Percentiles rank a stretch among this genome's conserved stretches.
Evolutionary conservation across 768 basidiomycete species (phyloP).

Genomic region (Lactifluus subvellereus): DNA sequence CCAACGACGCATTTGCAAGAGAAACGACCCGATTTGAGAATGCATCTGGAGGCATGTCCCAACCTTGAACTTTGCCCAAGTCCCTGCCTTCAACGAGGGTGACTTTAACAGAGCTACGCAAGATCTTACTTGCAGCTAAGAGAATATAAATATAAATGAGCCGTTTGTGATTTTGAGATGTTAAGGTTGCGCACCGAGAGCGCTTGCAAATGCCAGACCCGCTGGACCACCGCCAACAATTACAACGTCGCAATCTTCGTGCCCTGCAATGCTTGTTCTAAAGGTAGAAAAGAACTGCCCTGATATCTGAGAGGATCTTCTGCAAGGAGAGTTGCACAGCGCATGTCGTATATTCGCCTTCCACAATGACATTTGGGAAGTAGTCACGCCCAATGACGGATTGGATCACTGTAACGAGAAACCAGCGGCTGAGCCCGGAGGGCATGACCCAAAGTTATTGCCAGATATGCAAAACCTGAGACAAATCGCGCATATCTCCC

Average conservation of each 20-base stretch:
- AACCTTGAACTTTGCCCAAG: conserved; percentile 58
- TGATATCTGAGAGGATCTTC: not conserved
- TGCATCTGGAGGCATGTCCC: conserved; percentile 48
- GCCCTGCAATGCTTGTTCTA: not conserved
- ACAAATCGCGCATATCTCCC: no score
- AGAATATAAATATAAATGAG: conserved; percentile 6
- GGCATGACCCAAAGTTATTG: no score
- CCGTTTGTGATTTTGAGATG: not conserved
- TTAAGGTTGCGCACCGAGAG: conserved; percentile 55
- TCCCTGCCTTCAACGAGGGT: conserved; percentile 80
- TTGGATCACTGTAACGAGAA: no score
- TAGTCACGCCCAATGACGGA: not conserved
- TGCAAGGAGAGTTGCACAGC: not conserved
- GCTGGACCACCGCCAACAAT: conserved; percentile 94
- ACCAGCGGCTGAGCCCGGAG: no score
- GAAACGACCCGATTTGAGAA: conserved; percentile 87
- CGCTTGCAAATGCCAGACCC: conserved; percentile 83
- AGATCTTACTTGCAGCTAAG: conserved; percentile 47
- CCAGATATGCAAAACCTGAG: no score
- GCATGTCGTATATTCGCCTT: not conserved
- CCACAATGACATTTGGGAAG: not conserved
- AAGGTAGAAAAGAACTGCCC: not conserved
- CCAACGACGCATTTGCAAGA: conserved; percentile 67
- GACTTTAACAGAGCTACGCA: conserved; percentile 53
- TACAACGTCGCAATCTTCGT: conserved; percentile 72